Percentiles rank a stretch among this genome's conserved stretches.
Conservation (phyloP, 805 yeast species). For the Barnettozyma sucrosica region DNA sequence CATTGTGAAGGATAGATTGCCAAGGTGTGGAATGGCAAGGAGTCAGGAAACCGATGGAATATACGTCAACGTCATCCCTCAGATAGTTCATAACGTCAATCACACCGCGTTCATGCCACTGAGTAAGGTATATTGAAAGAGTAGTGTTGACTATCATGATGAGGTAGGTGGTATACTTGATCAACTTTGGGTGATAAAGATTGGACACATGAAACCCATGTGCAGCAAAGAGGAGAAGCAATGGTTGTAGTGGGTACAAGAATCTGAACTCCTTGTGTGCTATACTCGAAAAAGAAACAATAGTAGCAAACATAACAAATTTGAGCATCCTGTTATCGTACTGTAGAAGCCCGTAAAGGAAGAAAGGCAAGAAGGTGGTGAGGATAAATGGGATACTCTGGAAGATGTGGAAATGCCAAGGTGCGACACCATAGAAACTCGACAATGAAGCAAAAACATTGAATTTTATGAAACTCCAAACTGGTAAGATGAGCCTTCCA, state of each 20-base stretch:
- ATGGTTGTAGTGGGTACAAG: conserved; percentile 78
- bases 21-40: conserved; percentile 99
- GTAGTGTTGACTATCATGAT: conserved; percentile 33
- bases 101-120: conserved; percentile 83
- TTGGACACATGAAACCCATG: conserved; percentile 23
- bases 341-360: conserved; percentile 37
- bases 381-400: conserved; percentile 80
- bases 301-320: conserved; percentile 36
- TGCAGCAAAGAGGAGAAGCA: conserved; percentile 50
- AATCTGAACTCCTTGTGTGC: conserved; percentile 90
- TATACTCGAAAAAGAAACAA: conserved; percentile 55
- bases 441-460: conserved; percentile 71
- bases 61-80: conserved; percentile 34
- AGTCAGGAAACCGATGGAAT: conserved; percentile 72
- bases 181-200: conserved; percentile 14
- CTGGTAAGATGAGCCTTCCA: conserved; percentile 50
- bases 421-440: conserved; percentile 77
- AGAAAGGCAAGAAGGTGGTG: conserved; percentile 60
- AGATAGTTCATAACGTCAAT: conserved; percentile 57
- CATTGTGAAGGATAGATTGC: conserved; percentile 74
- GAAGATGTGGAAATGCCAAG: conserved; percentile 75
- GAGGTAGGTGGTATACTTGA: conserved; percentile 18
- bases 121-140: conserved; percentile 48
- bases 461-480: conserved; percentile 66
- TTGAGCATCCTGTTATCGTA: conserved; percentile 25